Evolutionary conservation across 1,139 yeast genomes (phyloP), one percentile per base, ranked within the genome.

Genomic region (Suhomyces atakaporum): DNA sequence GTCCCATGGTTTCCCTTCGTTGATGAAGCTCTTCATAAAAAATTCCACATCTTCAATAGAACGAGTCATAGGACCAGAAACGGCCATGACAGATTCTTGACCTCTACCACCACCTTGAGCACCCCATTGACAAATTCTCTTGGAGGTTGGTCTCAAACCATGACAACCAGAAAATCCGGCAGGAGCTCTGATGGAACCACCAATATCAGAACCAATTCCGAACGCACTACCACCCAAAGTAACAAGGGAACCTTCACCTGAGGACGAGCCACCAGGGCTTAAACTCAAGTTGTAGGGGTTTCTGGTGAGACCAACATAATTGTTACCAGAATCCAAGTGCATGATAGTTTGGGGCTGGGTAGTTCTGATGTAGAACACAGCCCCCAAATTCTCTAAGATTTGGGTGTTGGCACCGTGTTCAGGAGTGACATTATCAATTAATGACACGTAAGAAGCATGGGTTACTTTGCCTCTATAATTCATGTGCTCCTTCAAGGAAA

Each of bases 131-230:
- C 84, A 71, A 33, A 81, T 61, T 60, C 90, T 71, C 54, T 78
- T 77, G 4, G 83, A 65, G 6, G 87, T 69, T 27, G 90, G 90
- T 59, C 86, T 76, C 43, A 84, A 66, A 12, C 89, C 92, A 54
- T 67, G 77, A 41, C 75, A 59, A 16, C 88, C 88, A 31, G 81
- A 73, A 53, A 71, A 83, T 0, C 87, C 88, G 21, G 90, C 84
- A 2, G 92, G 94, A 6, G 75, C 80, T 53, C 92, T 73, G 45
- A 84, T 80, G 2, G 86, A 79, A 1, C 92, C 94, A 42, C 92
- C 94, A 48, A 84, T 83, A 58, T 84, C 94, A 27, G 85, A 75
- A 13, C 92, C 92, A 39, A 84, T 69, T 29, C 90, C 90, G 27
- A 83, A 45, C 2, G 77, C 69, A 20, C 86, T 77, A 8, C 82